Evolutionary conservation across 2,329 filamentous ascomycete genomes (phyloP), one percentile per base, ranked within the genome.

Genomic region (Dothideomycetidae sp.): DNA sequence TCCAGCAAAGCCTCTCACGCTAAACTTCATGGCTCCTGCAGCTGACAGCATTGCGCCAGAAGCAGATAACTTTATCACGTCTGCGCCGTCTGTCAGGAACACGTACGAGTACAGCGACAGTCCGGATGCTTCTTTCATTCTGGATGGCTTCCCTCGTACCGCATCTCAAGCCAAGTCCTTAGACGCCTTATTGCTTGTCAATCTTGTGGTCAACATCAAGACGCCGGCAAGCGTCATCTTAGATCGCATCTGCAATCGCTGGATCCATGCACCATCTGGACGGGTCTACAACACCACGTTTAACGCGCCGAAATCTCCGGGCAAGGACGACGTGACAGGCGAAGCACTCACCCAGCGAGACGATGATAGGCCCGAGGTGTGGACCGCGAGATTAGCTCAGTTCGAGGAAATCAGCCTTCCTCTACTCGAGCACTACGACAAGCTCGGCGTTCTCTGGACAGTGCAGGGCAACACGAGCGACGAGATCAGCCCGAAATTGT

Each of bases 201-300:
- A 98, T 60, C 72, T 94, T 43, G 90, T 85, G 33, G 78, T 94
- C 42, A 84, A 81, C 39, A 68, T 96, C 48, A 71, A 79, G 53
- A 96, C 88, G 0, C 90, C 90, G 0, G 73, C 81, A 21, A 73
- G 79, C 5, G 82, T 94, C 43, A 85, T 98, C 43, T 70, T 96
- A 46, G 75, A 85, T 49, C 80, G 90, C 39, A 94, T 98, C 49
- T 75, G 81, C 30, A 85, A 84, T 36, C 79, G 90, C 40, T 94
- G 86, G 86, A 79, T 94, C 29, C 90, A 98, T 59, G 81, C 81
- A 51, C 76, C 84, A 1, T 93, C 84, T 0, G 90, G 90, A 1
- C 72, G 90, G 17, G 80, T 94, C 11, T 98, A 98, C 67, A 98
- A 98, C 57, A 92, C 85, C 2, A 77, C 77, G 0, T 98, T 93